Conservation (phyloP, 345 rosid species). For the Eucalyptus sp. region DNA sequence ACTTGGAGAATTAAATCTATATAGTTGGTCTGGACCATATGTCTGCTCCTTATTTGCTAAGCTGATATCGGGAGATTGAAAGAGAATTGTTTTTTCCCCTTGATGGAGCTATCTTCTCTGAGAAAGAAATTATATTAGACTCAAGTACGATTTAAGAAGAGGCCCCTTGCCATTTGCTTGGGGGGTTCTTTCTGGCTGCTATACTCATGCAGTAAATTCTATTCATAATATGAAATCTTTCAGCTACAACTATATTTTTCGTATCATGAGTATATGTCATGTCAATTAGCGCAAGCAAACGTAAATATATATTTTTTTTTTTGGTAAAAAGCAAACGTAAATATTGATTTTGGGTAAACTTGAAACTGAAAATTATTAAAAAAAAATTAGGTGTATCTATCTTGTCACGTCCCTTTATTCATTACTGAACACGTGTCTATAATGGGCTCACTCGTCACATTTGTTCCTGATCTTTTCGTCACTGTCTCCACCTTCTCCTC, state of each 20-base stretch:
- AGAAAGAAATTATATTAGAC: background rate
- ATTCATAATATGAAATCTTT: too few species aligned
- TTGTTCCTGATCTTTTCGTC: too few species aligned
- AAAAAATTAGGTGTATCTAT: too few species aligned
- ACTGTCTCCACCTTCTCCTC: too few species aligned
- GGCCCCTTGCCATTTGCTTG: background rate
- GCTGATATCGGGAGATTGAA: background rate
- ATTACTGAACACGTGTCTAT: too few species aligned
- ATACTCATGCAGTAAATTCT: background rate
- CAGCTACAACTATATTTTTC: background rate
- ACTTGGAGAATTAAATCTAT: background rate
- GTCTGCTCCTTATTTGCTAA: background rate
- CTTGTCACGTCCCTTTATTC: too few species aligned
- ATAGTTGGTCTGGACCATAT: background rate
- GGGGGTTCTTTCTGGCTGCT: background rate
- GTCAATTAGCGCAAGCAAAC: background rate
- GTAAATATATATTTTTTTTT: too few species aligned
- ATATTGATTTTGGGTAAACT: background rate
- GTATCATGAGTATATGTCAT: background rate
- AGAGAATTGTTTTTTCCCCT: background rate
- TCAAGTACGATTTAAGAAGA: background rate
- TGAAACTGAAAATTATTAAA: background rate
- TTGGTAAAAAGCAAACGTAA: background rate
- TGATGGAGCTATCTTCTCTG: accelerated
- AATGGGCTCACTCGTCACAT: too few species aligned